Evolutionary conservation across 768 basidiomycete species (phyloP).

Genomic region (Phlebiopsis flavidoalba): DNA sequence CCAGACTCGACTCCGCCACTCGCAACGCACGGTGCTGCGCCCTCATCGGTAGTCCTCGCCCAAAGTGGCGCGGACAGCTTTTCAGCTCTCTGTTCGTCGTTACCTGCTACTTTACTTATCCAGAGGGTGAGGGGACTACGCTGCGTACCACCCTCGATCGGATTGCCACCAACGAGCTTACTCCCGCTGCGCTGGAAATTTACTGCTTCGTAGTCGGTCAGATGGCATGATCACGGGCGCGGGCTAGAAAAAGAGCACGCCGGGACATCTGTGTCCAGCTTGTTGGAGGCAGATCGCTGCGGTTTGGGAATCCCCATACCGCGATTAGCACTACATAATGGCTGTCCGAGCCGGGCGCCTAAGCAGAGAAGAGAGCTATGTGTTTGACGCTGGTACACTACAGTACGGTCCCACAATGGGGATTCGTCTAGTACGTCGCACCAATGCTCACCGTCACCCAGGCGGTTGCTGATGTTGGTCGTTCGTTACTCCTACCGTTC

Average conservation of each 20-base stretch:
- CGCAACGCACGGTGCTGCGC: slow-evolving; percentile 41
- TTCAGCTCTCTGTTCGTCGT: slow-evolving; percentile 95
- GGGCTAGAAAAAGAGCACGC: slow-evolving; percentile 93
- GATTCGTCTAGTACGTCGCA: not conserved
- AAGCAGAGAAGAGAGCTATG: slow-evolving; percentile 92
- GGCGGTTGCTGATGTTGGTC: slow-evolving; percentile 65
- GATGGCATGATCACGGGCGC: slow-evolving; percentile 99
- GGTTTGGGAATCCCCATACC: slow-evolving; percentile 93
- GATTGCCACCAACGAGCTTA: slow-evolving; percentile 87
- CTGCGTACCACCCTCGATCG: slow-evolving; percentile 90
- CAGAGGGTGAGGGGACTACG: slow-evolving; percentile 88
- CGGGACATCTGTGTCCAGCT: slow-evolving; percentile 90
- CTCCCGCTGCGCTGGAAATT: slow-evolving; percentile 86
- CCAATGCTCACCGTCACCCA: not conserved
- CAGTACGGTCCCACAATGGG: slow-evolving; percentile 46
- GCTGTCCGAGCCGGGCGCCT: slow-evolving; percentile 87
- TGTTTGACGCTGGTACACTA: slow-evolving; percentile 99
- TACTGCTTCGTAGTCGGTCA: slow-evolving; percentile 90
- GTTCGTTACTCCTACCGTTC: slow-evolving; percentile 90
- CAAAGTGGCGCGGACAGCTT: slow-evolving; percentile 92
- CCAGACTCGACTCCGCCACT: slow-evolving; percentile 57
- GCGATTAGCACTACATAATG: slow-evolving; percentile 92
- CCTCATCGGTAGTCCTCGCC: slow-evolving; percentile 76
- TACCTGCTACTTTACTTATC: slow-evolving; percentile 98
- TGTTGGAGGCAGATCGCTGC: slow-evolving; percentile 90